phyloP scores from a whole-genome alignment of 768 basidiomycete species.

The Coprinopsis cinerea region DNA sequence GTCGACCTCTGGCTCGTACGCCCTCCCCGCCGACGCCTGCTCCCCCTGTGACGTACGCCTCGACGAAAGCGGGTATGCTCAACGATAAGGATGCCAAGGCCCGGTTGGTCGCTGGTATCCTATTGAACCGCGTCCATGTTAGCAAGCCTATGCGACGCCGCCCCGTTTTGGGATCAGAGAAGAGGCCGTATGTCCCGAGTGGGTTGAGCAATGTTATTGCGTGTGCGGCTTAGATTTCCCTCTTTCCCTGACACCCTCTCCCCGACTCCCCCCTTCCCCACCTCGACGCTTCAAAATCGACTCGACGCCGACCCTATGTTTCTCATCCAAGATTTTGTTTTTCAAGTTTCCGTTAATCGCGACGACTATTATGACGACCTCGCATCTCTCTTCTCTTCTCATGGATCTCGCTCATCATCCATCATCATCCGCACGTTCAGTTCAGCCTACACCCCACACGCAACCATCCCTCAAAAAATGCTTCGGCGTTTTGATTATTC shows the following conservation, averaged over 20 bases:
- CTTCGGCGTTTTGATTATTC: too few relatives aligned
- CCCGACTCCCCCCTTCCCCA: too few relatives aligned
- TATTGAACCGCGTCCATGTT: slow-evolving; percentile 47
- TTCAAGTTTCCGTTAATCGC: too few relatives aligned
- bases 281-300: too few relatives aligned
- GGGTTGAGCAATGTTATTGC: slow-evolving; percentile 5
- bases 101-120: slow-evolving; percentile 52
- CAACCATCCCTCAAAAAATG: too few relatives aligned
- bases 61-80: neutral
- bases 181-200: slow-evolving; percentile 19
- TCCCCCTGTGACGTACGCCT: neutral
- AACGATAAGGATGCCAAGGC: slow-evolving; percentile 35
- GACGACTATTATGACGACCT: too few relatives aligned
- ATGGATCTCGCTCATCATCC: too few relatives aligned
- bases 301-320: too few relatives aligned
- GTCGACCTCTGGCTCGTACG: neutral
- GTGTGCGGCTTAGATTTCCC: slow-evolving; percentile 2
- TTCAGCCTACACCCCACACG: too few relatives aligned
- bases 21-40: slow-evolving; percentile 1
- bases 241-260: neutral
- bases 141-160: slow-evolving; percentile 45
- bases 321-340: too few relatives aligned
- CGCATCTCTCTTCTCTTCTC: too few relatives aligned
- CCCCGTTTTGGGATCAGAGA: slow-evolving; percentile 18
- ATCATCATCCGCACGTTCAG: too few relatives aligned